Conservation (phyloP, 768 basidiomycete genomes). For the Russula abietina region DNA sequence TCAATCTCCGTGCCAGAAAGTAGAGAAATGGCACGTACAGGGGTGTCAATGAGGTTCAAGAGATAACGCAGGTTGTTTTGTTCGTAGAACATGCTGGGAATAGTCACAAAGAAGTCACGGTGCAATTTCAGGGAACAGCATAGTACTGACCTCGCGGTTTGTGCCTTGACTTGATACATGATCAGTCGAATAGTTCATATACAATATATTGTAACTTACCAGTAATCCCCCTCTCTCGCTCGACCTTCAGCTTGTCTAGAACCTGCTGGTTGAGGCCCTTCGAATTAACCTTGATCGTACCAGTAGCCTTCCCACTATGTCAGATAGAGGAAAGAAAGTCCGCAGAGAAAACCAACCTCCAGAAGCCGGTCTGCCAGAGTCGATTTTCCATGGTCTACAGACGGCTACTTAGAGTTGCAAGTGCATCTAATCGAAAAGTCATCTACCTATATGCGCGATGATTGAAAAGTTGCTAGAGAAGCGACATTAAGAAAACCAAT, state of each 20-base stretch:
- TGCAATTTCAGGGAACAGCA: not conserved
- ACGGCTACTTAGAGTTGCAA: not conserved
- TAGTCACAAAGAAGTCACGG: conserved; percentile 19
- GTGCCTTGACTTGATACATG: conserved; percentile 72
- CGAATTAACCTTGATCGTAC: conserved; percentile 67
- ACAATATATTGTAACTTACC: conserved; percentile 39
- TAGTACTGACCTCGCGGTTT: conserved; percentile 69
- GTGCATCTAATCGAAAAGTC: not conserved
- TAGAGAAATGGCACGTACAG: conserved; percentile 41
- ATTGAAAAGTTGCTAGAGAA: conserved; percentile 80
- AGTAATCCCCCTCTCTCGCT: conserved; percentile 94
- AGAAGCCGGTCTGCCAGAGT: conserved; percentile 85
- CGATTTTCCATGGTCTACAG: conserved; percentile 87
- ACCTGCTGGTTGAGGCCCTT: conserved; percentile 76
- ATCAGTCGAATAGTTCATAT: not conserved
- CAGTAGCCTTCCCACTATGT: conserved; percentile 59
- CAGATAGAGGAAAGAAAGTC: conserved; percentile 15
- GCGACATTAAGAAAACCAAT: not conserved
- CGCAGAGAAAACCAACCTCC: conserved; percentile 47
- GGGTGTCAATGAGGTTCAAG: conserved; percentile 94
- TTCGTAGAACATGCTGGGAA: conserved; percentile 68
- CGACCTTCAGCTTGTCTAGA: conserved; percentile 92
- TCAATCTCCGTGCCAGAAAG: not conserved
- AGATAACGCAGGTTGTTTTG: conserved; percentile 54
- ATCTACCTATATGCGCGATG: conserved; percentile 87